Base-by-base conservation (phyloP, 352 stramenopile species). In the Phytophthora tubulina region DNA sequence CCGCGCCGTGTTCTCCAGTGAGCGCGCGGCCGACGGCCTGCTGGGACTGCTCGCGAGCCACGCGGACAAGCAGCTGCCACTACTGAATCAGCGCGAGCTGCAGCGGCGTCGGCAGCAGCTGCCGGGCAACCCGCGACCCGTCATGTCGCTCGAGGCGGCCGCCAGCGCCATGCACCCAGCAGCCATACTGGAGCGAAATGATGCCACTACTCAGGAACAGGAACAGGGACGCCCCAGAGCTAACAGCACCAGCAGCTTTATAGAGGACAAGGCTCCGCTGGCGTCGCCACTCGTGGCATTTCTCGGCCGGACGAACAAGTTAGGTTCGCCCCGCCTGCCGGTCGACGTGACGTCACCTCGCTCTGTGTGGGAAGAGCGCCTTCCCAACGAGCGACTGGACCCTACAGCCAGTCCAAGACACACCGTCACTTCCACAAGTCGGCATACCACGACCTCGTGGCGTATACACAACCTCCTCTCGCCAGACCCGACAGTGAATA, bases 291-390 rank as follows among this genome's bases (percentile, higher is more conserved):
- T 87, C 7, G 65, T 81, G 14, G 53, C 71, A 7, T 76, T 80
- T 27, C 63, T 81, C 15, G 75, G 70, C 0, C 67, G 68, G 31
- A 67, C 76, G 17, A 75, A 63, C 59, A 85, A 85, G 31, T 73
- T 71, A 27, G 75, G 70, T 7, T 82, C 79, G 30, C 63, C 70
- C 27, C 50, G 69, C 32, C 13, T 79, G n/a, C 54, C 42, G 0
- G 67, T 80, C 27, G 63, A 80, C 38, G 67, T 72, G 52, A 78
- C 50, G 30, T 88, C 80, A 14, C 80, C 80, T 7, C 80, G 71
- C 14, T 82, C 73, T 13, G 65, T 81, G 44, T 88, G 73, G 70
- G 71, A 88, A 42, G 63, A 73, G 15, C 76, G 49, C 36, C 48
- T 55, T 15, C 41, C 54, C 3, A 78, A 79, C n/a, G 74, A 73